Evolutionary conservation across 2,329 filamentous ascomycete genomes (phyloP), one percentile per base, ranked within the genome.

Genomic region (Arachnomyces sp.): DNA sequence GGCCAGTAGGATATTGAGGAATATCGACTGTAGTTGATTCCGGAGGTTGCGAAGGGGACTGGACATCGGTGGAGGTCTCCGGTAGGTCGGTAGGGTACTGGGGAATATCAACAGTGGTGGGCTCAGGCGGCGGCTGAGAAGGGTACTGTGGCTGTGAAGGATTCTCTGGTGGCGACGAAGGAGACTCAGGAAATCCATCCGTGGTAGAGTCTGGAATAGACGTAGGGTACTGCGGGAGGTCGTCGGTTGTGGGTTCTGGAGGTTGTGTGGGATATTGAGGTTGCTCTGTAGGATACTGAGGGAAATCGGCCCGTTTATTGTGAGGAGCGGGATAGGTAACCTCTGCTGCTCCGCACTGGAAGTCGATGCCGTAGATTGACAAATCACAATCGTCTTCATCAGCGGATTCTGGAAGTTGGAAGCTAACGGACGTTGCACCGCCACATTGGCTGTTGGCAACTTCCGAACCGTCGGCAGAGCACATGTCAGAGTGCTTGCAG

Each of bases 371-470:
- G 67, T 85, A 82, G 53, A 92, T 76, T 53, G 80, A 79, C 53
- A 94, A 74, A 52, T 75, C 73, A 71, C 86, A 92, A 53, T 72
- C 65, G 60, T 78, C 72, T 44, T 69, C 59, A 56, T 74, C 72
- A 47, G 60, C 64, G 39, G 73, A 62, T 47, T 76, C 67, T 57
- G 82, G 77, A 43, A 76, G 64, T 48, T 72, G 68, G 60, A 95
- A 80, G 40, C 77, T 80, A 46, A 95, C 87, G 43, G 78, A 80
- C 60, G 75, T 86, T 49, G 90, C 89, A 65, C 89, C 89, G 77
- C 88, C 90, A 62, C 90, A 96, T 74, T 95, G 87, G 45, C 71
- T 78, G 76, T 95, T 95, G 66, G 78, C 68, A 54, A 95, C 73
- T 34, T 74, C 76, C 43, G 78, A 81, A 54, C 86, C 86, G 12